Evolutionary conservation across 2,329 filamentous ascomycete genomes (phyloP).

Genomic region (Colletotrichum chlorophyti): DNA sequence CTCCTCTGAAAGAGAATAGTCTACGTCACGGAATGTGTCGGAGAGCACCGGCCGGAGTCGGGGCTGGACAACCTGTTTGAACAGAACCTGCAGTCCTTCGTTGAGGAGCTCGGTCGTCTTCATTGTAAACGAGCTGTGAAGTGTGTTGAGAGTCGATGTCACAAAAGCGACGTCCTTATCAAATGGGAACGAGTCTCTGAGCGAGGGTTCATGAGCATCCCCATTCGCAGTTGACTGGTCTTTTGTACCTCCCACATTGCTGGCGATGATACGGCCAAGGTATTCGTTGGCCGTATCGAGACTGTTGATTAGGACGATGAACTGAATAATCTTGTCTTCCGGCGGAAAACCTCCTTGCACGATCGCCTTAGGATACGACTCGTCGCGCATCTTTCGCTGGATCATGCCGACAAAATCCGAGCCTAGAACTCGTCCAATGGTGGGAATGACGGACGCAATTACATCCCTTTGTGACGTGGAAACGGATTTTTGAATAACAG

Average conservation of each 20-base stretch:
- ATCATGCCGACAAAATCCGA: conserved; percentile 97
- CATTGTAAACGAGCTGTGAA: conserved; percentile 74
- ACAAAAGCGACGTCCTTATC: conserved; percentile 77
- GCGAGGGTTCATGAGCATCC: conserved; percentile 46
- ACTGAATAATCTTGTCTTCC: conserved; percentile 86
- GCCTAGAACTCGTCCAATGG: conserved; percentile 79
- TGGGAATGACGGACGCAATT: conserved; percentile 78
- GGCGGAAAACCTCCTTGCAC: conserved; percentile 84
- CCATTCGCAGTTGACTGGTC: conserved; percentile 40
- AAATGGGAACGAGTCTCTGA: conserved; percentile 79
- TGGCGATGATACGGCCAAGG: conserved; percentile 81
- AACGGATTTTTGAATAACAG: conserved; percentile 84
- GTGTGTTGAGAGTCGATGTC: conserved; percentile 67
- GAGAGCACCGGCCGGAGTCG: conserved; percentile 84
- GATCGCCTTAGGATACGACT: conserved; percentile 83
- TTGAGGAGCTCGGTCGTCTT: conserved; percentile 84
- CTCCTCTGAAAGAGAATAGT: conserved; percentile 76
- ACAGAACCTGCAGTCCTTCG: conserved; percentile 85
- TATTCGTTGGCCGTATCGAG: conserved; percentile 93
- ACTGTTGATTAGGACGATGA: conserved; percentile 94
- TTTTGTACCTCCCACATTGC: conserved; percentile 60
- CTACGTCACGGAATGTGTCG: conserved; percentile 90
- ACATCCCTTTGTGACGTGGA: conserved; percentile 85
- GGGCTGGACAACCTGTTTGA: conserved; percentile 84
- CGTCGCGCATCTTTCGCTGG: conserved; percentile 96